Evolutionary conservation across 495 filamentous ascomycete genomes (phyloP).

Genomic region (Xylaria intraflava): DNA sequence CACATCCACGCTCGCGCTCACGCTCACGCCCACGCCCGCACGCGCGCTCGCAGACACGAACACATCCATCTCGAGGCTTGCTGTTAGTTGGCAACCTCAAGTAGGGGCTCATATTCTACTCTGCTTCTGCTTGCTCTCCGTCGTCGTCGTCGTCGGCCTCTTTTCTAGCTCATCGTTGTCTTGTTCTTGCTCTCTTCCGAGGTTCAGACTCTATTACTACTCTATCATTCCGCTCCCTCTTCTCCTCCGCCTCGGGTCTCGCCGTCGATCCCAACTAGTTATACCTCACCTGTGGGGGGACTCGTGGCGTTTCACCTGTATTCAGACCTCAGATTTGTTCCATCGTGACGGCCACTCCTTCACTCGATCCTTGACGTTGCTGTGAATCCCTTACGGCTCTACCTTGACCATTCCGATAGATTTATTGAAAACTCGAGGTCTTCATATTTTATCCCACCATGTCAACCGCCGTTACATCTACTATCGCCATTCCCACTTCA

Average conservation of each 20-base stretch:
- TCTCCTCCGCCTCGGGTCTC: neutral
- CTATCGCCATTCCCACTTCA: slow-evolving; percentile 45
- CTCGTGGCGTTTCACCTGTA: slow-evolving; percentile 5
- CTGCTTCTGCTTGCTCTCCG: too few species aligned
- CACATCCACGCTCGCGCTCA: neutral
- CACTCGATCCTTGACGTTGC: neutral
- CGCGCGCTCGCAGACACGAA: neutral
- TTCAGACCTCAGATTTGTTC: neutral
- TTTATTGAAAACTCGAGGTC: neutral
- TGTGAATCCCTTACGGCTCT: neutral
- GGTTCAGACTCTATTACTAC: neutral
- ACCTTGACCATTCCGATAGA: neutral
- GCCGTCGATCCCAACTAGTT: neutral
- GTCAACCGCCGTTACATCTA: slow-evolving; percentile 39
- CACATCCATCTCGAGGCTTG: neutral
- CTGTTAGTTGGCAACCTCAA: neutral
- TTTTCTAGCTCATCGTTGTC: neutral
- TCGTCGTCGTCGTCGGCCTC: neutral
- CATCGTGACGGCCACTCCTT: neutral
- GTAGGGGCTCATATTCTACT: neutral
- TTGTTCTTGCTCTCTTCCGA: neutral
- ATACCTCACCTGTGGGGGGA: neutral
- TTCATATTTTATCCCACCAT: neutral
- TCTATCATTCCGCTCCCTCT: neutral
- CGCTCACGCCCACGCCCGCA: neutral